Conservation (phyloP, 1,284 basidiomycete species). For the Peniophora sp. region DNA sequence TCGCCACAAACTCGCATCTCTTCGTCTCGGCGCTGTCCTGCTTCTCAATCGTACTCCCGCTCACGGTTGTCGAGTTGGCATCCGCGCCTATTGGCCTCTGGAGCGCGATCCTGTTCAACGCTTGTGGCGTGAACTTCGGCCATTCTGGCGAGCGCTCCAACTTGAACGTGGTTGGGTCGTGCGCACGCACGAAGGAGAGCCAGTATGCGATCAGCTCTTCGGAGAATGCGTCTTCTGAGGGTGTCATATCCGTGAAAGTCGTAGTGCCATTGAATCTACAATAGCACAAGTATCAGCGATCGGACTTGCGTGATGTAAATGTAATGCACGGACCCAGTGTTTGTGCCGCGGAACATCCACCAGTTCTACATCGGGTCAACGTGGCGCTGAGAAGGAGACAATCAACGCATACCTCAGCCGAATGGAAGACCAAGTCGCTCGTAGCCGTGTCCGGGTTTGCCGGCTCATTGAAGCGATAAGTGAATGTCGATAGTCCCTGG, state of each 20-base stretch:
- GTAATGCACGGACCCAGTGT: slow-evolving; percentile 39
- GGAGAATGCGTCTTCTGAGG: slow-evolving; percentile 38
- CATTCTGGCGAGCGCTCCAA: slow-evolving; percentile 38
- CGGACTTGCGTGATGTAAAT: too few species aligned
- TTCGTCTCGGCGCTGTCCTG: slow-evolving; percentile 29
- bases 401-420: not conserved
- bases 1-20: slow-evolving; percentile 20
- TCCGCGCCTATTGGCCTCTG: slow-evolving; percentile 37
- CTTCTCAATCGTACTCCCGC: slow-evolving; percentile 35
- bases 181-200: slow-evolving; percentile 49
- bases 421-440: slow-evolving; percentile 16
- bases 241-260: slow-evolving; percentile 29
- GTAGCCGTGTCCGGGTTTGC: slow-evolving; percentile 28
- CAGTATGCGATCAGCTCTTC: slow-evolving; percentile 52
- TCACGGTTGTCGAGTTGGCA: slow-evolving; percentile 19
- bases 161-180: slow-evolving; percentile 43
- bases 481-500: slow-evolving; percentile 29
- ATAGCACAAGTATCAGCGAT: not conserved
- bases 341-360: slow-evolving; percentile 55
- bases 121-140: slow-evolving; percentile 23
- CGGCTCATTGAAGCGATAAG: slow-evolving; percentile 49
- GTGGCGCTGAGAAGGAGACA: not conserved
- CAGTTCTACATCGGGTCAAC: slow-evolving; percentile 30
- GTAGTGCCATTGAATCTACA: slow-evolving; percentile 40
- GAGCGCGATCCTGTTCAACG: slow-evolving; percentile 32